Evolutionary conservation across 2,329 filamentous ascomycete species (phyloP).

Genomic region (Remersonia thermophila): DNA sequence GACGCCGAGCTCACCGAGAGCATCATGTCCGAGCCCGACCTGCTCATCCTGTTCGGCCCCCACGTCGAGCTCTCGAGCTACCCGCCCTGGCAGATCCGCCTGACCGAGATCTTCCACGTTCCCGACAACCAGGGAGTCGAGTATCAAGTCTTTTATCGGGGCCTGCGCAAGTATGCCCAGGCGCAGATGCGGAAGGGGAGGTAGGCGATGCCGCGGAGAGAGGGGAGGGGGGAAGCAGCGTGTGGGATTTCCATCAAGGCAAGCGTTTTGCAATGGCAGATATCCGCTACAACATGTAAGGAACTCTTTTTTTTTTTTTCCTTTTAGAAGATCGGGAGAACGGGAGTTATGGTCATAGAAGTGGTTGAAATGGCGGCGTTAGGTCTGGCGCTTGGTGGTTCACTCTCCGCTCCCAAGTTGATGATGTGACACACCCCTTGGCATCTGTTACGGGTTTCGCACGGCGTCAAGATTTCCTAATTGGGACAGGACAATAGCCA

Average conservation of each 20-base stretch:
- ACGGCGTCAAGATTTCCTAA: no score
- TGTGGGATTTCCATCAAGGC: neutral
- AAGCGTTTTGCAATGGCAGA: no score
- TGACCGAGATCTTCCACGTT: slow-evolving; percentile 85
- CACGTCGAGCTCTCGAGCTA: slow-evolving; percentile 79
- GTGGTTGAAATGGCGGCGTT: no score
- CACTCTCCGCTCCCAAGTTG: no score
- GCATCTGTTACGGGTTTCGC: no score
- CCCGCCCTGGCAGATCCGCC: slow-evolving; percentile 87
- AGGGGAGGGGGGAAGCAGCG: neutral
- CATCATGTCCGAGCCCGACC: slow-evolving; percentile 79
- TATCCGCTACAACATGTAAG: no score
- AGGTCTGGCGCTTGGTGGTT: no score
- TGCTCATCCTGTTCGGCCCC: slow-evolving; percentile 78
- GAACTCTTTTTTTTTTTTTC: no score
- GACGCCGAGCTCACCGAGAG: slow-evolving; percentile 73
- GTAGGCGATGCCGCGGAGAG: slow-evolving; percentile 18
- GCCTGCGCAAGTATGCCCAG: slow-evolving; percentile 69
- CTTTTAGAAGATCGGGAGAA: no score
- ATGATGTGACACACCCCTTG: no score
- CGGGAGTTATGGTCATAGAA: no score
- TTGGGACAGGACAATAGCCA: no score
- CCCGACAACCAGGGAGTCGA: slow-evolving; percentile 72
- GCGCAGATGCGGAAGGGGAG: slow-evolving; percentile 80
- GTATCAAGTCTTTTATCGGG: slow-evolving; percentile 85